Conservation (phyloP, 805 yeast genomes). For the Wickerhamomyces bovis region DNA sequence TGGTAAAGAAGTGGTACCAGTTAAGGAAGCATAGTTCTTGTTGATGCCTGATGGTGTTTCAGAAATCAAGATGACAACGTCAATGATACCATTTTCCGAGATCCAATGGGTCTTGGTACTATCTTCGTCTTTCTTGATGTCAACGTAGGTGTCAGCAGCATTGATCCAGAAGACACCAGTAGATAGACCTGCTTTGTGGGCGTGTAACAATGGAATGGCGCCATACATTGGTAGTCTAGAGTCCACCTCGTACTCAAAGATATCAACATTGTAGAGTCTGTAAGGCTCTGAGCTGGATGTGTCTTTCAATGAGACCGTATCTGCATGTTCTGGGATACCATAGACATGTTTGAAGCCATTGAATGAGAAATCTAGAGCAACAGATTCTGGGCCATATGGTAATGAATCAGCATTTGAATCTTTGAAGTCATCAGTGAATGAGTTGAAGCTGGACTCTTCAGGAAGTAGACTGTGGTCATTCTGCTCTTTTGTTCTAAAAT, state of each 20-base stretch:
- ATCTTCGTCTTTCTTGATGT: slow-evolving; percentile 40
- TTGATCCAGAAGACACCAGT: slow-evolving; percentile 89
- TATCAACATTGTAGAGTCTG: slow-evolving; percentile 87
- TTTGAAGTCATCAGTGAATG: slow-evolving; percentile 65
- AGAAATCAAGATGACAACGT: slow-evolving; percentile 63
- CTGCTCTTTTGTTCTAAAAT: slow-evolving; percentile 48
- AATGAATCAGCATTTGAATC: slow-evolving; percentile 61
- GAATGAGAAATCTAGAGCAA: slow-evolving; percentile 73
- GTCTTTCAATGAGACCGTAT: slow-evolving; percentile 64
- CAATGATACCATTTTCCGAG: slow-evolving; percentile 83
- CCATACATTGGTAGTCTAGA: slow-evolving; percentile 93
- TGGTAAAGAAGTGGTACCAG: slow-evolving; percentile 75
- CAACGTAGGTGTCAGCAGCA: slow-evolving; percentile 88
- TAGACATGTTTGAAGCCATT: slow-evolving; percentile 56
- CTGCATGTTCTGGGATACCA: slow-evolving; percentile 98
- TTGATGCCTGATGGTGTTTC: slow-evolving; percentile 50
- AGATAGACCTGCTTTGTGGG: slow-evolving; percentile 48
- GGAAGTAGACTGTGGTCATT: slow-evolving; percentile 38
- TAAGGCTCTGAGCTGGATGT: slow-evolving; percentile 67
- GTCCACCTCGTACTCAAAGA: slow-evolving; percentile 84
- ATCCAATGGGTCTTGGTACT: slow-evolving; percentile 76
- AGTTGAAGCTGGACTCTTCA: slow-evolving; percentile 58
- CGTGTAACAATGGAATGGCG: slow-evolving; percentile 81
- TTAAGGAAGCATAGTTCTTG: slow-evolving; percentile 54
- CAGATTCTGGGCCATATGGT: slow-evolving; percentile 85